phyloP scores from a whole-genome alignment of 1,284 basidiomycete species.

The Thecaphora thlaspeos region DNA sequence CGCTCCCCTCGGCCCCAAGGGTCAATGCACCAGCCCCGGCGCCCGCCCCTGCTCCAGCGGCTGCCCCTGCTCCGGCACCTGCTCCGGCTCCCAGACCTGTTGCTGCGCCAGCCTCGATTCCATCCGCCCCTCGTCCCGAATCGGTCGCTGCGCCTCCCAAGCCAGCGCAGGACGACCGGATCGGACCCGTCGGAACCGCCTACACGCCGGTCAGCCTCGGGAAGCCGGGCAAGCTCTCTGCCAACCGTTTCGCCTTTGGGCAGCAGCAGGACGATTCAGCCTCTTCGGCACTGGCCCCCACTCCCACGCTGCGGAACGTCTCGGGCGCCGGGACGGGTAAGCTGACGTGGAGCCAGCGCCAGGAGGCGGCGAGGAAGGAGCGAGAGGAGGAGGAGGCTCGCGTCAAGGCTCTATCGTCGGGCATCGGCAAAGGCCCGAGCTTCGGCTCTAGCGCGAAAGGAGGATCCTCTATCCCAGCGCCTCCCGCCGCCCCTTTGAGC shows the following conservation, averaged over 20 bases:
- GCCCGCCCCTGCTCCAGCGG: conserved; percentile 11
- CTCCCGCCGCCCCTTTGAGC: conserved; percentile 4
- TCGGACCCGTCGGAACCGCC: conserved; percentile 54
- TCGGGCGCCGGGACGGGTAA: conserved; percentile 37
- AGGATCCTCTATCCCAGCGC: conserved; percentile 5
- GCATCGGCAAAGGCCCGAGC: conserved; percentile 20
- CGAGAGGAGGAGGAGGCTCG: conserved; percentile 43
- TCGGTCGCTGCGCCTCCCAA: conserved; percentile 11
- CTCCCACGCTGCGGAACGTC: conserved; percentile 14
- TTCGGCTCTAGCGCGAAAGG: conserved; percentile 18
- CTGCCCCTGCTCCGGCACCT: not conserved
- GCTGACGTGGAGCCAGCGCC: conserved; percentile 56
- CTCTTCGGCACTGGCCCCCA: conserved; percentile 33
- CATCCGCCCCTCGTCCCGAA: conserved; percentile 11
- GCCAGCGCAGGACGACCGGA: conserved; percentile 50
- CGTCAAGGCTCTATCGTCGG: conserved; percentile 15
- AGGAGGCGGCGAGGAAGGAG: conserved; percentile 50
- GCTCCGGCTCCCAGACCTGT: conserved; percentile 3
- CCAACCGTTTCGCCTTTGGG: conserved; percentile 50
- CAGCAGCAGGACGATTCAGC: conserved; percentile 17
- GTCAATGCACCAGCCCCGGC: conserved; percentile 23
- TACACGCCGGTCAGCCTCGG: conserved; percentile 53
- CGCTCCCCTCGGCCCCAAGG: conserved; percentile 17
- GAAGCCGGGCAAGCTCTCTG: conserved; percentile 54
- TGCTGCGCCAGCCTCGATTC: conserved; percentile 4